phyloP scores from a whole-genome alignment of 2,329 filamentous ascomycete genomes.

The Colletotrichum sp. region DNA sequence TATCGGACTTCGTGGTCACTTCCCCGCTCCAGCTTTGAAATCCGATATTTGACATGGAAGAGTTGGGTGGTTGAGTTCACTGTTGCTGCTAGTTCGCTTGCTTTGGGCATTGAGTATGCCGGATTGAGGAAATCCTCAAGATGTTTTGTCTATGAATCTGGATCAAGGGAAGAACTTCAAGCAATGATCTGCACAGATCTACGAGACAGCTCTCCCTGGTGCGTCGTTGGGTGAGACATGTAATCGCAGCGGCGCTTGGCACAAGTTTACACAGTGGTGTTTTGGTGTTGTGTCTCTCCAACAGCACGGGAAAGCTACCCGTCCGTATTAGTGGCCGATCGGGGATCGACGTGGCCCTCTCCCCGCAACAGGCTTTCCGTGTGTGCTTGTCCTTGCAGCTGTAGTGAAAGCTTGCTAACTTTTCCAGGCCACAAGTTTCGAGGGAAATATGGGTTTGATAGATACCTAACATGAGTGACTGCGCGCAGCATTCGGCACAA shows the following conservation, averaged over 20 bases:
- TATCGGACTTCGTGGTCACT: neutral
- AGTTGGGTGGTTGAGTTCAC: neutral
- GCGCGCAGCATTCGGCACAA: neutral
- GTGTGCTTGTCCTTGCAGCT: neutral
- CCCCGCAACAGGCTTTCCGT: neutral
- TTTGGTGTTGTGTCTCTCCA: neutral
- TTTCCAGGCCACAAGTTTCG: neutral
- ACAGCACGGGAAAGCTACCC: neutral
- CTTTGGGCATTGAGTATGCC: neutral
- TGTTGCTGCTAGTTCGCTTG: neutral
- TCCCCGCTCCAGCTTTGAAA: neutral
- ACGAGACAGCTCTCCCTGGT: neutral
- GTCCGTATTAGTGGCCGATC: neutral
- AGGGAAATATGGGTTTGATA: neutral
- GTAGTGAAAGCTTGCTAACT: neutral
- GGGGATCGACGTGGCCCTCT: neutral
- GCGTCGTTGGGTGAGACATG: slow-evolving; percentile 3
- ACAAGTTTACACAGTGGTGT: neutral
- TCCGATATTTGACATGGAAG: neutral
- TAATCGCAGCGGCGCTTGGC: neutral
- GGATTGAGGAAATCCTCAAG: neutral
- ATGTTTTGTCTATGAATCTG: neutral
- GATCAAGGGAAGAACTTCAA: neutral
- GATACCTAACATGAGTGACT: neutral
- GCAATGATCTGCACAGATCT: neutral